Percentiles rank a stretch among this genome's conserved stretches.
phyloP scores from a whole-genome alignment of 305 asterid genomes.

The Solanum hybrid region DNA sequence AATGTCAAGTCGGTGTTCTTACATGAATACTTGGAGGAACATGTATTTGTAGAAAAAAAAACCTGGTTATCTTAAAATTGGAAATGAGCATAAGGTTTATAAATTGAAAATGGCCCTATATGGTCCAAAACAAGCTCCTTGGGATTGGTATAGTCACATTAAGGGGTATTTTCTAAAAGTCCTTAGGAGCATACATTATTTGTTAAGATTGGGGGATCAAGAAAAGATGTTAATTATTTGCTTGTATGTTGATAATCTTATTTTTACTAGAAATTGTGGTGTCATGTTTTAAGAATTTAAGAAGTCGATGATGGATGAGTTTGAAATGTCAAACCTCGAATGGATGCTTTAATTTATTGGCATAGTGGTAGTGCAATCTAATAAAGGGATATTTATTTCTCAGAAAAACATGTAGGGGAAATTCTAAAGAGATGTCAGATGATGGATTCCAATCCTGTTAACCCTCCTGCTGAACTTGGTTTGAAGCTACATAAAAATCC shows the following conservation, averaged over 20 bases:
- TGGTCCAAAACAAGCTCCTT: neutral
- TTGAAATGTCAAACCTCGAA: no score
- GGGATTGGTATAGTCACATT: neutral
- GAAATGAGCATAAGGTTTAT: neutral
- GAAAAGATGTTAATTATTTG: no score
- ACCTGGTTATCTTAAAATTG: no score
- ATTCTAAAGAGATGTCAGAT: neutral
- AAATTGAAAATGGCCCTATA: neutral
- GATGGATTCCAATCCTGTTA: neutral
- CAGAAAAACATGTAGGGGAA: neutral
- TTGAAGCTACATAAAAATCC: neutral
- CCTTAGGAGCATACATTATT: no score
- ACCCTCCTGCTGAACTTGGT: neutral
- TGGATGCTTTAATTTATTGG: no score
- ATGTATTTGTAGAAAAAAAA: neutral
- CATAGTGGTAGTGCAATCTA: neutral
- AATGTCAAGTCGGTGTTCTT: no score
- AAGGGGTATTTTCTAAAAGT: neutral
- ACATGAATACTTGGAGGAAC: neutral
- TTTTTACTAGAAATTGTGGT: no score
- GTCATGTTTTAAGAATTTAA: no score
- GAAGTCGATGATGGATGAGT: no score
- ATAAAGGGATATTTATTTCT: neutral
- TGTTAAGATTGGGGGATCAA: no score
- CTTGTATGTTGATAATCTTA: no score